Evolutionary conservation across 495 filamentous ascomycete species (phyloP).

Genomic region (Aspergillus affinis): DNA sequence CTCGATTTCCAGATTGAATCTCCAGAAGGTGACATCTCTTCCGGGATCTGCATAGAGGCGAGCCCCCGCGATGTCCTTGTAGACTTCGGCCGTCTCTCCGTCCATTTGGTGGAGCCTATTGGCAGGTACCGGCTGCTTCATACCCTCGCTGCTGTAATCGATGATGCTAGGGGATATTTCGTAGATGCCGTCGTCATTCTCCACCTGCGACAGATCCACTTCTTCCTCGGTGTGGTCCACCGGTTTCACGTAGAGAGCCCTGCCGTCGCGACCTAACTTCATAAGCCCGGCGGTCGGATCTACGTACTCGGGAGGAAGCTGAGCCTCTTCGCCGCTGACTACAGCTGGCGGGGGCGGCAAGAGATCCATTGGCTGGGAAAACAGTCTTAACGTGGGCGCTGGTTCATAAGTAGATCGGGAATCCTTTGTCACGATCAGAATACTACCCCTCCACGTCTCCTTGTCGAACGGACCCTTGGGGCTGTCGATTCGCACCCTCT

Average conservation of each 20-base stretch:
- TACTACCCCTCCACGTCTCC: conserved; percentile 87
- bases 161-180: conserved; percentile 53
- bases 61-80: conserved; percentile 75
- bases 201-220: conserved; percentile 69
- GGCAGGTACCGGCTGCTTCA: conserved; percentile 40
- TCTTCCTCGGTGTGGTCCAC: conserved; percentile 77
- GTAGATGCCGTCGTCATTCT: conserved; percentile 81
- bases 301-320: conserved; percentile 76
- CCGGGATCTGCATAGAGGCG: conserved; percentile 82
- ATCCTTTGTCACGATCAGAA: conserved; percentile 93
- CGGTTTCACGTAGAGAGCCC: conserved; percentile 78
- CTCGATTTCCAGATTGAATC: conserved; percentile 92
- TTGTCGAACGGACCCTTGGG: conserved; percentile 47
- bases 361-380: conserved; percentile 81
- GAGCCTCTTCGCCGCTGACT: conserved; percentile 57
- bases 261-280: conserved; percentile 76
- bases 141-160: conserved; percentile 38
- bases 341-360: conserved; percentile 76
- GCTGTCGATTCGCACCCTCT: conserved; percentile 35
- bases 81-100: conserved; percentile 73
- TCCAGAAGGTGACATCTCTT: conserved; percentile 91
- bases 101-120: conserved; percentile 50
- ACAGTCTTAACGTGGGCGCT: conserved; percentile 74
- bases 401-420: conserved; percentile 76
- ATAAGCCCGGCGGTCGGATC: conserved; percentile 86